Conservation (phyloP, 1,284 basidiomycete genomes). For the Boletus hoseneyae region DNA sequence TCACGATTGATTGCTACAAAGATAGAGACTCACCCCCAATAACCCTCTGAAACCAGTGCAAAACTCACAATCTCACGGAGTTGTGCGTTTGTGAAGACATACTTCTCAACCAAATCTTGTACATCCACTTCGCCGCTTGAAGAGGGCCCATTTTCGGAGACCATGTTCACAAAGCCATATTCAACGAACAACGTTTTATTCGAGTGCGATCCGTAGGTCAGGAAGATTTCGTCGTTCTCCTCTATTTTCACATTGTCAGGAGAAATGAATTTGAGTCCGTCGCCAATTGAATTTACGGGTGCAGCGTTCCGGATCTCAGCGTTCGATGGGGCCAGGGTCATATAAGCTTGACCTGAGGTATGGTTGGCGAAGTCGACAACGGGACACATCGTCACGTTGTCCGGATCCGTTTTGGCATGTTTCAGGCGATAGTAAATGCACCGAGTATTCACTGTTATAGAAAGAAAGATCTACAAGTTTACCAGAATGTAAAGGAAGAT, state of each 20-base stretch:
- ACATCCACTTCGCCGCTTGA: slow-evolving; percentile 61
- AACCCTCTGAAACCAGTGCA: slow-evolving; percentile 55
- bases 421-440: slow-evolving; percentile 77
- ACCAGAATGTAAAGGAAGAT: slow-evolving; percentile 26
- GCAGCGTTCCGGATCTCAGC: slow-evolving; percentile 38
- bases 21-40: slow-evolving; percentile 63
- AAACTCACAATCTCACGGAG: slow-evolving; percentile 45
- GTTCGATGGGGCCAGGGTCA: slow-evolving; percentile 41
- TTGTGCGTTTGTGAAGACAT: slow-evolving; percentile 42
- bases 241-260: slow-evolving; percentile 40
- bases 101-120: slow-evolving; percentile 49
- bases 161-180: slow-evolving; percentile 72
- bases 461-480: slow-evolving; percentile 12
- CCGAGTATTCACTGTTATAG: slow-evolving; percentile 76
- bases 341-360: slow-evolving; percentile 38
- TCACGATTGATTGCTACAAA: neutral
- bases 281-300: slow-evolving; percentile 36
- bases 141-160: slow-evolving; percentile 25
- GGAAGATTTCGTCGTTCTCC: slow-evolving; percentile 60
- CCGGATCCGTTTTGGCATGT: slow-evolving; percentile 46
- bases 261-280: slow-evolving; percentile 55
- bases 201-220: slow-evolving; percentile 75
- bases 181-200: slow-evolving; percentile 76
- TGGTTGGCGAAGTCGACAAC: slow-evolving; percentile 88
- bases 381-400: slow-evolving; percentile 83